Percentiles rank a stretch among this genome's conserved stretches.
Conservation (phyloP, 768 basidiomycete genomes). For the Suillus weaverae region DNA sequence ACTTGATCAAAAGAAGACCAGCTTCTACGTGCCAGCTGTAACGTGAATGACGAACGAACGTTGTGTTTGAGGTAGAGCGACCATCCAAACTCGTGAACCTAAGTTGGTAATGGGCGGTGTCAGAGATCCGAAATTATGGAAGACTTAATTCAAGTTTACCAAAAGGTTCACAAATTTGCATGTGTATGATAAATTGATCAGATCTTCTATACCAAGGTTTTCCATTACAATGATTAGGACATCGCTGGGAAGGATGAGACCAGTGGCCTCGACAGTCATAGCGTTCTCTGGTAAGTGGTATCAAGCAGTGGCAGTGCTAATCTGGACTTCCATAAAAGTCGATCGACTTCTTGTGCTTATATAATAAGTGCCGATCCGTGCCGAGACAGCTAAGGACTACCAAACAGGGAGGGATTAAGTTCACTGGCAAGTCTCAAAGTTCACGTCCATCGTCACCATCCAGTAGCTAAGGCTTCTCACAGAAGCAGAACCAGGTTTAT, state of each 20-base stretch:
- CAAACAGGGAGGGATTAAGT: conserved; percentile 5
- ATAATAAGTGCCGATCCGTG: background rate
- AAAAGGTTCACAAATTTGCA: conserved; percentile 35
- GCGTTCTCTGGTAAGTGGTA: background rate
- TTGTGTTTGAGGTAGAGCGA: conserved; percentile 47
- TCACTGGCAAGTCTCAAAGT: background rate
- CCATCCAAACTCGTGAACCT: conserved; percentile 71
- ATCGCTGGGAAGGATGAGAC: conserved; percentile 48
- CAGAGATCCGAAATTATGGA: background rate
- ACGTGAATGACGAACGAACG: conserved; percentile 54
- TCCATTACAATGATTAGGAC: conserved; percentile 55
- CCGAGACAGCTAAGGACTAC: background rate
- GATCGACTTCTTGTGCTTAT: background rate
- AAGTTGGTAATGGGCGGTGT: conserved; percentile 4
- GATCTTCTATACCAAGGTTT: conserved; percentile 42
- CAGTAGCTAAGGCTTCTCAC: background rate
- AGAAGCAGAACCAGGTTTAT: background rate
- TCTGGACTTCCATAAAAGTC: background rate
- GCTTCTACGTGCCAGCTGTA: conserved; percentile 39
- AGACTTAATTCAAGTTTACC: conserved; percentile 38
- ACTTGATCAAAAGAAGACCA: conserved; percentile 49
- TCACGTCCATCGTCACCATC: background rate
- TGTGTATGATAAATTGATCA: conserved; percentile 33
- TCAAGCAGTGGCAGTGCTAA: background rate
- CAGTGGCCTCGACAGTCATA: conserved; percentile 2